phyloP scores from a whole-genome alignment of 208 protist species.

The Polymyxa betae region DNA sequence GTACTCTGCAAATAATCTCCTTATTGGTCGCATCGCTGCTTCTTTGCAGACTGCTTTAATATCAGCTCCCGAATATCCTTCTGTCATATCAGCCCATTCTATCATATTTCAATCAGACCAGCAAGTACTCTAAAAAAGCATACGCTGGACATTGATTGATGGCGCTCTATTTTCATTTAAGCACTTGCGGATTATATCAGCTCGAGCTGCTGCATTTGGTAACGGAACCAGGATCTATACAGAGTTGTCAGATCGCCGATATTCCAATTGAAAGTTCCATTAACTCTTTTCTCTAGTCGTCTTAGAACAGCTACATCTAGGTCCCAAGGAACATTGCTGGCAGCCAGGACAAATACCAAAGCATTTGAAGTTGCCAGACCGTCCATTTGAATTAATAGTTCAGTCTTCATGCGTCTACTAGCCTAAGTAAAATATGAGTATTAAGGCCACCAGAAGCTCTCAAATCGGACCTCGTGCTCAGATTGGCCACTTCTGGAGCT shows the following conservation, averaged over 20 bases:
- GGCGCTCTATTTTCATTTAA: neutral
- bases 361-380: constrained; percentile 54
- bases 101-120: neutral
- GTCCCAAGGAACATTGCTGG: constrained; percentile 70
- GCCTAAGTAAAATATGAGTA: constrained; percentile 33
- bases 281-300: constrained; percentile 66
- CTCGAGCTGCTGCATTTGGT: constrained; percentile 50
- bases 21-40: constrained; percentile 66
- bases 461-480: constrained; percentile 51
- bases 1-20: neutral
- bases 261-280: neutral
- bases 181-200: constrained; percentile 26
- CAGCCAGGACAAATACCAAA: constrained; percentile 67
- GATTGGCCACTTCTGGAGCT: constrained; percentile 71
- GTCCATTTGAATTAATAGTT: constrained; percentile 70
- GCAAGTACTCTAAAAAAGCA: neutral
- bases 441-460: neutral
- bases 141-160: neutral
- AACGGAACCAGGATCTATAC: constrained; percentile 61
- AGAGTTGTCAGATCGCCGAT: neutral
- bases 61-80: constrained; percentile 65
- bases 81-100: constrained; percentile 53
- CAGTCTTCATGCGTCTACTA: constrained; percentile 70
- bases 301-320: constrained; percentile 67
- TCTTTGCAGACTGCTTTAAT: constrained; percentile 65